These are phyloP conservation scores for Trametes sp. DNA, from an alignment of 1,284 basidiomycete species.

Conservation along the genomic window DNA sequence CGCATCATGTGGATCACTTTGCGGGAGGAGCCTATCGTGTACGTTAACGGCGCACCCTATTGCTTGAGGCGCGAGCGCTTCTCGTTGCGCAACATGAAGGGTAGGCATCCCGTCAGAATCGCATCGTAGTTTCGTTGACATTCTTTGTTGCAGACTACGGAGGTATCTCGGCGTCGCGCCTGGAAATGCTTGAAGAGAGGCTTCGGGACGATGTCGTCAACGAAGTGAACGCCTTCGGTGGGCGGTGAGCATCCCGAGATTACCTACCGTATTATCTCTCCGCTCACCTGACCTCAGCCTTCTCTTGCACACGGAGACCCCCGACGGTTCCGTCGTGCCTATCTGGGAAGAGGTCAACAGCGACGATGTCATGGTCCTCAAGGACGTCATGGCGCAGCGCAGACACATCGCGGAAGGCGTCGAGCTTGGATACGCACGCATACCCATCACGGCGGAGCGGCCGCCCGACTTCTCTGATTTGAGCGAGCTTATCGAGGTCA, in stretches of 20 bases:
- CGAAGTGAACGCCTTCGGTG: slow-evolving; percentile 86
- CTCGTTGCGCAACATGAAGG: slow-evolving; percentile 88
- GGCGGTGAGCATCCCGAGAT: slow-evolving; percentile 60
- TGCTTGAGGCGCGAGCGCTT: slow-evolving; percentile 82
- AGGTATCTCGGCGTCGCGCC: slow-evolving; percentile 87
- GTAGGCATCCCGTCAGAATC: slow-evolving; percentile 44
- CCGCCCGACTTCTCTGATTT: slow-evolving; percentile 76
- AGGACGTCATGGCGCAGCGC: slow-evolving; percentile 86
- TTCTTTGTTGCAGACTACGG: slow-evolving; percentile 72
- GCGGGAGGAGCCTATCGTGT: slow-evolving; percentile 93
- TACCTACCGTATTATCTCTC: neutral
- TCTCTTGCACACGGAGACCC: slow-evolving; percentile 89
- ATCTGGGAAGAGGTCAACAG: slow-evolving; percentile 92
- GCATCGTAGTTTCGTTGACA: neutral
- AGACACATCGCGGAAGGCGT: slow-evolving; percentile 54
- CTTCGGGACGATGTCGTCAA: slow-evolving; percentile 89
- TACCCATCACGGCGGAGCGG: slow-evolving; percentile 90
- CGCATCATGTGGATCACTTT: slow-evolving; percentile 93
- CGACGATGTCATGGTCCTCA: slow-evolving; percentile 84
- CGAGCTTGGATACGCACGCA: slow-evolving; percentile 81
- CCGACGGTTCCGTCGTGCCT: slow-evolving; percentile 90
- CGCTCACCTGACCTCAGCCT: slow-evolving; percentile 52
- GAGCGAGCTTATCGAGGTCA: slow-evolving; percentile 83
- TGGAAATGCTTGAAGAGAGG: slow-evolving; percentile 92
- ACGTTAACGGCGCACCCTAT: slow-evolving; percentile 89